Evolutionary conservation across 306 rosid species (phyloP).

Genomic region (Datisca glomerata): DNA sequence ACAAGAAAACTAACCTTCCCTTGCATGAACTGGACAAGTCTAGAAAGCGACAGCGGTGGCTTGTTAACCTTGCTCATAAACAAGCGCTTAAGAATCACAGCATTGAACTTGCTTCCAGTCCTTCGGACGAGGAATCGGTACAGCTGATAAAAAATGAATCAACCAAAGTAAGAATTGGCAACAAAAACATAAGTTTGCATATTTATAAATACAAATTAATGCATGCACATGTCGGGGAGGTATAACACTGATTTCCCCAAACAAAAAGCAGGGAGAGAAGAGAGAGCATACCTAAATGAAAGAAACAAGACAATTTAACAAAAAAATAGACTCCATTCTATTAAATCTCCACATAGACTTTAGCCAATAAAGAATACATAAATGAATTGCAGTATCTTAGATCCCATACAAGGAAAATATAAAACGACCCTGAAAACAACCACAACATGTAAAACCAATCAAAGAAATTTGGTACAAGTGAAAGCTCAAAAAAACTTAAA

Average conservation of each 20-base stretch:
- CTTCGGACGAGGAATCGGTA: constrained; percentile 85
- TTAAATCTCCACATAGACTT: no score
- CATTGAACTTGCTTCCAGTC: constrained; percentile 68
- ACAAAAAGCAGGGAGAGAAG: no score
- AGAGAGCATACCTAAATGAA: no score
- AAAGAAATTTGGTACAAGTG: not conserved
- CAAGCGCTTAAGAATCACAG: constrained; percentile 63
- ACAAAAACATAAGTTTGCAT: no score
- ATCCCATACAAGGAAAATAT: no score
- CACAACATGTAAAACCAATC: not conserved
- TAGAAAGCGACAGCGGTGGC: constrained; percentile 72
- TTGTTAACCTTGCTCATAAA: constrained; percentile 83
- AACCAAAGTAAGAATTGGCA: no score
- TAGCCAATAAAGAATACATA: no score
- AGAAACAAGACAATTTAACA: not conserved
- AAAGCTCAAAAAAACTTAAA: not conserved
- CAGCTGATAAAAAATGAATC: constrained; percentile 27
- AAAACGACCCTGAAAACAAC: not conserved
- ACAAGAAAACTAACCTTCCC: constrained; percentile 46
- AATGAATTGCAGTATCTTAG: no score
- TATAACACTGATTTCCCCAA: no score
- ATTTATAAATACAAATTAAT: no score
- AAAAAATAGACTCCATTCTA: not conserved
- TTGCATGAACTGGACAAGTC: constrained; percentile 39
- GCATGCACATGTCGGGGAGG: no score